Percentiles rank a stretch among this genome's conserved stretches.
phyloP scores from a whole-genome alignment of 805 yeast species.

The Candida easanensis region DNA sequence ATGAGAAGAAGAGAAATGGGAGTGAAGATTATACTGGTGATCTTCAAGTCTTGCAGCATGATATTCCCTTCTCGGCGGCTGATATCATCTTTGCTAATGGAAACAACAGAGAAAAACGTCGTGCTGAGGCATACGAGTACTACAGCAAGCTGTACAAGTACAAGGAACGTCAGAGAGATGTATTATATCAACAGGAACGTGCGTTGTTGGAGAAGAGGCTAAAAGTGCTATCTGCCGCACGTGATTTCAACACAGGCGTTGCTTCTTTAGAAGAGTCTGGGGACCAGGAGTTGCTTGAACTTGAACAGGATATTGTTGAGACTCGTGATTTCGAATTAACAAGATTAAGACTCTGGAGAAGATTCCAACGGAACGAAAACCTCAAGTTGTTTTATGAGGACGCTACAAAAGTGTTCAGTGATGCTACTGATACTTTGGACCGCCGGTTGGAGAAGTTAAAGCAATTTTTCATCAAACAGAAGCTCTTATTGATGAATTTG shows the following conservation, averaged over 20 bases:
- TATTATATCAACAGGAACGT: slow-evolving; percentile 9
- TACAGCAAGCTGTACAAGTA: slow-evolving; percentile 18
- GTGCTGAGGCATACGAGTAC: slow-evolving; percentile 26
- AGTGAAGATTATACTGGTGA: background rate
- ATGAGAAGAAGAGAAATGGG: too few relatives aligned
- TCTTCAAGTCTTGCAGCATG: slow-evolving; percentile 1
- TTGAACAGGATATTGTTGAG: slow-evolving; percentile 32
- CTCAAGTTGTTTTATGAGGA: slow-evolving; percentile 26
- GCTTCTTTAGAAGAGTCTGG: slow-evolving; percentile 5
- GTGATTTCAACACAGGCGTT: slow-evolving; percentile 6
- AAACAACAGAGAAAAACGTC: slow-evolving; percentile 27
- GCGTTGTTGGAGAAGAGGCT: slow-evolving; percentile 2
- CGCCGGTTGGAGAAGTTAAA: slow-evolving; percentile 32
- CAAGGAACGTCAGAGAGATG: slow-evolving; percentile 16
- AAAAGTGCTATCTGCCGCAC: slow-evolving; percentile 1
- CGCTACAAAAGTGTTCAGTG: slow-evolving; percentile 27
- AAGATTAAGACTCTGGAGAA: slow-evolving; percentile 25
- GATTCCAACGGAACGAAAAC: slow-evolving; percentile 27
- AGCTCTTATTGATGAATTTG: slow-evolving; percentile 22
- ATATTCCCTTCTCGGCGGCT: slow-evolving; percentile 2
- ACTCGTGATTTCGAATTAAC: slow-evolving; percentile 32
- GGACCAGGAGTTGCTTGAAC: slow-evolving; percentile 13
- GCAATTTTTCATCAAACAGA: slow-evolving; percentile 31
- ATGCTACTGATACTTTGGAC: slow-evolving; percentile 26
- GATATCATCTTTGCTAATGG: slow-evolving; percentile 29